Conservation (phyloP, 106 monocot species). For the Acanthochlamys bracteata region DNA sequence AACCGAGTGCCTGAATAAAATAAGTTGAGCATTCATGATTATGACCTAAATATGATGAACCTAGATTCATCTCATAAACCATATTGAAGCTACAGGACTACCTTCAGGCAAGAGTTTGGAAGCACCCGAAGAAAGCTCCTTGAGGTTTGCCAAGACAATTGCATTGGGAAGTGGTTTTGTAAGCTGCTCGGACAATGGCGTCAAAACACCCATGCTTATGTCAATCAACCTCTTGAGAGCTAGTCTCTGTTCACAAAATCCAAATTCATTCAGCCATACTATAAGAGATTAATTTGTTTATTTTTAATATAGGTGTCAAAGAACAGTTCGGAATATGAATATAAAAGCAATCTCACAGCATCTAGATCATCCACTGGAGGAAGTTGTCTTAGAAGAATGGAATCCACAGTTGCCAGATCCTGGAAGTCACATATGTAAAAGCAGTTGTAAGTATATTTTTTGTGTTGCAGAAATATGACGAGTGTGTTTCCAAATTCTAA, state of each 20-base stretch:
- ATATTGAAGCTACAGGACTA: constrained; percentile 4
- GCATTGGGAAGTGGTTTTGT: constrained; percentile 97
- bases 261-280: neutral
- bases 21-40: neutral
- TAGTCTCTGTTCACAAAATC: constrained; percentile 57
- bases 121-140: constrained; percentile 77
- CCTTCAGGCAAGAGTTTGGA: constrained; percentile 92
- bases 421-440: constrained; percentile 13
- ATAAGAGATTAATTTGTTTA: neutral
- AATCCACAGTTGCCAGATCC: constrained; percentile 98
- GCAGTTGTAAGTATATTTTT: neutral
- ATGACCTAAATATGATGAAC: neutral
- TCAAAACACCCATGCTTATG: constrained; percentile 89
- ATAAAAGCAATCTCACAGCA: constrained; percentile 42
- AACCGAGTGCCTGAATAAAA: constrained; percentile 60
- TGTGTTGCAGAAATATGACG: neutral
- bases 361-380: constrained; percentile 77
- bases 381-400: constrained; percentile 85
- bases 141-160: constrained; percentile 75
- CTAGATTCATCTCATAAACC: neutral
- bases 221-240: constrained; percentile 94
- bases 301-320: neutral
- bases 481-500: neutral
- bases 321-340: neutral
- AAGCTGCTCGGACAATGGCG: constrained; percentile 89